Evolutionary conservation across 805 yeast genomes (phyloP).

Genomic region (Ogataea paraovalis): DNA sequence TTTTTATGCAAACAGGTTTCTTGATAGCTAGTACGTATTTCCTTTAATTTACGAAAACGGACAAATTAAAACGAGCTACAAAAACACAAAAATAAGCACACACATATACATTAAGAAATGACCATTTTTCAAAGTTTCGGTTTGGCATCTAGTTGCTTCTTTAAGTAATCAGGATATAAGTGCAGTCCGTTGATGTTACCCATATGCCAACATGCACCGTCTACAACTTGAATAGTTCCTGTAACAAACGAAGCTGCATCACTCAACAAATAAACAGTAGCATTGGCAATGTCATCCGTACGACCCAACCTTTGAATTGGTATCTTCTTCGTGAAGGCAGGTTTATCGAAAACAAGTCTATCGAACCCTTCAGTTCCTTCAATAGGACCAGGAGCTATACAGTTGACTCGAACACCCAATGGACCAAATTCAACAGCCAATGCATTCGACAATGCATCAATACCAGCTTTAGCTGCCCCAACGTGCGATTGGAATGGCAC

Average conservation of each 20-base stretch:
- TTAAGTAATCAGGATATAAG: conserved; percentile 41
- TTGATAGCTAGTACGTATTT: no score
- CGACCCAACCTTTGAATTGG: conserved; percentile 69
- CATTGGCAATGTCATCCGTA: conserved; percentile 78
- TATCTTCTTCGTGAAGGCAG: conserved; percentile 41
- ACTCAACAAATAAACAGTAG: conserved; percentile 79
- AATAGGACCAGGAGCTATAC: conserved; percentile 91
- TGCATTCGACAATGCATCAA: conserved; percentile 81
- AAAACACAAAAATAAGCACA: no score
- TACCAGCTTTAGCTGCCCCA: conserved; percentile 93
- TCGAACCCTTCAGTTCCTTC: conserved; percentile 82
- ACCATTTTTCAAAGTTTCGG: conserved; percentile 21
- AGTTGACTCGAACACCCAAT: conserved; percentile 75
- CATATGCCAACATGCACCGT: conserved; percentile 88
- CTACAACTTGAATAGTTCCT: conserved; percentile 78
- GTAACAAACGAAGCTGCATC: conserved; percentile 75
- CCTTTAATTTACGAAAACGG: no score
- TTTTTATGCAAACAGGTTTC: no score
- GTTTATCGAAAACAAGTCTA: conserved; percentile 48
- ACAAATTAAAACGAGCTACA: no score
- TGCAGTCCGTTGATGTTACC: conserved; percentile 39
- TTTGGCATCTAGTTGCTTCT: conserved; percentile 22
- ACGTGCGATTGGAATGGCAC: conserved; percentile 88
- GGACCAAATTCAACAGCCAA: conserved; percentile 92
- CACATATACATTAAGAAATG: no score